Evolutionary conservation across 208 protist species (phyloP).

Genomic region (Jaenimonas drosophilae): DNA sequence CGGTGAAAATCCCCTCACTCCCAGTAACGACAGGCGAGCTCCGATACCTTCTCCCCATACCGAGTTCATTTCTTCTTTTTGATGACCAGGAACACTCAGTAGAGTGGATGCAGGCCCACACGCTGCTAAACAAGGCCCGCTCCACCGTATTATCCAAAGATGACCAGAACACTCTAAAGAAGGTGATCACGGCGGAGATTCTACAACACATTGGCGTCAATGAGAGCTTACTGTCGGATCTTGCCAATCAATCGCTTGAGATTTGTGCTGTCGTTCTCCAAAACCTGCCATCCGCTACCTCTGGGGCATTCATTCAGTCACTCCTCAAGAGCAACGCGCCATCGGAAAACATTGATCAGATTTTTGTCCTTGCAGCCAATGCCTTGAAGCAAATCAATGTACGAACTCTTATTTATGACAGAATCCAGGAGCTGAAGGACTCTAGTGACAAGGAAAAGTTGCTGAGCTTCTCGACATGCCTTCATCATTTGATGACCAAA

Average conservation of each 20-base stretch:
- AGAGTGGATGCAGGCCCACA: constrained; percentile 24
- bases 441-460: constrained; percentile 22
- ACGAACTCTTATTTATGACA: constrained; percentile 24
- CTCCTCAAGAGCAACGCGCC: constrained; percentile 31
- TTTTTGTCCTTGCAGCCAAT: constrained; percentile 34
- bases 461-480: constrained; percentile 35
- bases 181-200: constrained; percentile 20
- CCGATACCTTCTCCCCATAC: constrained; percentile 29
- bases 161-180: constrained; percentile 24
- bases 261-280: constrained; percentile 36
- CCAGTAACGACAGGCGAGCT: constrained; percentile 42
- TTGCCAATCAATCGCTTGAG: constrained; percentile 46
- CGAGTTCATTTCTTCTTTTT: constrained; percentile 33
- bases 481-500: constrained; percentile 51
- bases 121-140: constrained; percentile 17
- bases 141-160: constrained; percentile 20
- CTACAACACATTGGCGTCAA: constrained; percentile 31
- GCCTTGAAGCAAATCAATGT: constrained; percentile 48
- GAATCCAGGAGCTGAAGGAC: constrained; percentile 31
- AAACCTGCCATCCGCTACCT: constrained; percentile 18
- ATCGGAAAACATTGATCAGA: constrained; percentile 26
- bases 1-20: constrained; percentile 32
- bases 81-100: constrained; percentile 21
- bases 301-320: constrained; percentile 28
- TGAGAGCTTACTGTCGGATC: constrained; percentile 15